A percentile compares a stretch with the other conserved stretches of the same genome.
phyloP scores from a whole-genome alignment of 1,284 basidiomycete genomes.

The Pyrrhoderma noxium region DNA sequence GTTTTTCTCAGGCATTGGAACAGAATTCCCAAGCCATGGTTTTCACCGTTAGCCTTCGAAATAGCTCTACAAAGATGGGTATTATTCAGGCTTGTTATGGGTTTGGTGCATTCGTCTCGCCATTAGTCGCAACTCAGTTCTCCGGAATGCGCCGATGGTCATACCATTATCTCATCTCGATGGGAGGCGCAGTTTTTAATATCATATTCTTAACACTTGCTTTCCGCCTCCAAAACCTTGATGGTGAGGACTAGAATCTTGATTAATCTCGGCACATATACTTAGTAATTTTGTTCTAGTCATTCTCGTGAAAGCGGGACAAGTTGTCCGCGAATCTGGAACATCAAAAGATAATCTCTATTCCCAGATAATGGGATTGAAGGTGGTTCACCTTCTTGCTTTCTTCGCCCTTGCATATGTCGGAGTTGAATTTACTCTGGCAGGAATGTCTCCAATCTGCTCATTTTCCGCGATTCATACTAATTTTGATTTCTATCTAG shows the following conservation, averaged over 20 bases:
- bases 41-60: constrained; percentile 42
- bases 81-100: constrained; percentile 54
- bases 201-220: constrained; percentile 36
- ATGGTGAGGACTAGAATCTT: constrained; percentile 31
- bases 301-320: constrained; percentile 11
- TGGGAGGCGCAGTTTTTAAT: constrained; percentile 47
- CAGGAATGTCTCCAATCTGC: constrained; percentile 31
- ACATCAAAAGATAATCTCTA: constrained; percentile 39
- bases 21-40: constrained; percentile 53
- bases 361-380: constrained; percentile 46
- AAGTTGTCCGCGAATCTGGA: constrained; percentile 33
- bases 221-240: constrained; percentile 45
- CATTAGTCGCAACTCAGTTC: constrained; percentile 65
- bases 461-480: constrained; percentile 3
- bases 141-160: constrained; percentile 44
- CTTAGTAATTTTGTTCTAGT: too few species aligned
- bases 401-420: constrained; percentile 63
- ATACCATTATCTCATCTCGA: constrained; percentile 55
- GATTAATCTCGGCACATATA: too few species aligned
- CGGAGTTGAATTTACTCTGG: constrained; percentile 59
- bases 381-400: constrained; percentile 50
- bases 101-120: constrained; percentile 58
- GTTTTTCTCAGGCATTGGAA: not conserved
- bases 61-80: constrained; percentile 50
- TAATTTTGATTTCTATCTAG: constrained; percentile 28